Percentiles rank a stretch among this genome's conserved stretches.
Evolutionary conservation across 768 basidiomycete genomes (phyloP).

Genomic region (Strobilomyces dryophilus): DNA sequence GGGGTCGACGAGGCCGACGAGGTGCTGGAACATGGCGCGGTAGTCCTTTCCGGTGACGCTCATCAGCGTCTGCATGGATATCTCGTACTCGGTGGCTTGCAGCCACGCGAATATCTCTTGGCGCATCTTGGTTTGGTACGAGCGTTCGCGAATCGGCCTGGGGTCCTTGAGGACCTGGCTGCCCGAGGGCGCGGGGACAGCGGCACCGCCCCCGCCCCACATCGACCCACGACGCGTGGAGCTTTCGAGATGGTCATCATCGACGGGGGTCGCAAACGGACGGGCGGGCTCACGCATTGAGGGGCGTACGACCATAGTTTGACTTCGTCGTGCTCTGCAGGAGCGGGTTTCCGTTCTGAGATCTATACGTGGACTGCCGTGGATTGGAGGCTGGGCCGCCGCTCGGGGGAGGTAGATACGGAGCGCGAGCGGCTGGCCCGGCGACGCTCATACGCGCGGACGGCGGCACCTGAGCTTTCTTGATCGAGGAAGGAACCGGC

Average conservation of each 20-base stretch:
- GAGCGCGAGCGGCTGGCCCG: slow-evolving; percentile 66
- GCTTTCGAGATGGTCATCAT: slow-evolving; percentile 28
- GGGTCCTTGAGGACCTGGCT: slow-evolving; percentile 65
- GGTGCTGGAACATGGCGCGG: slow-evolving; percentile 75
- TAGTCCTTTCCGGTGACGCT: slow-evolving; percentile 88
- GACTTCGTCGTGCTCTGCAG: slow-evolving; percentile 67
- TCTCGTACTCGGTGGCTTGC: slow-evolving; percentile 58
- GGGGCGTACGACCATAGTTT: slow-evolving; percentile 68
- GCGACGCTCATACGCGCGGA: slow-evolving; percentile 66
- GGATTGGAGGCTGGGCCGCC: slow-evolving; percentile 46
- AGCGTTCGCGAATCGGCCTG: slow-evolving; percentile 71
- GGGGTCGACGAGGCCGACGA: slow-evolving; percentile 70
- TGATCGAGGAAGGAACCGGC: slow-evolving; percentile 70
- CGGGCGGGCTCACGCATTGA: slow-evolving; percentile 48
- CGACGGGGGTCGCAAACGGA: neutral
- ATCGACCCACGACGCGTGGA: slow-evolving; percentile 75
- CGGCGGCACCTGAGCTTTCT: slow-evolving; percentile 52
- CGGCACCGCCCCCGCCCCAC: slow-evolving; percentile 55
- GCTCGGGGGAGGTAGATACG: slow-evolving; percentile 37
- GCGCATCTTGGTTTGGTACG: slow-evolving; percentile 71
- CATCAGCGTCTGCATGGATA: slow-evolving; percentile 61
- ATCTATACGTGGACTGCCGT: slow-evolving; percentile 64
- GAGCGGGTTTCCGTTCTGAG: slow-evolving; percentile 65
- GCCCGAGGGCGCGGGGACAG: slow-evolving; percentile 42
- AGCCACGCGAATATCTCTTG: slow-evolving; percentile 76